Percentiles rank a stretch among this genome's conserved stretches.
phyloP scores from a whole-genome alignment of 2,329 filamentous ascomycete genomes.

The Cladophialophora exuberans region DNA sequence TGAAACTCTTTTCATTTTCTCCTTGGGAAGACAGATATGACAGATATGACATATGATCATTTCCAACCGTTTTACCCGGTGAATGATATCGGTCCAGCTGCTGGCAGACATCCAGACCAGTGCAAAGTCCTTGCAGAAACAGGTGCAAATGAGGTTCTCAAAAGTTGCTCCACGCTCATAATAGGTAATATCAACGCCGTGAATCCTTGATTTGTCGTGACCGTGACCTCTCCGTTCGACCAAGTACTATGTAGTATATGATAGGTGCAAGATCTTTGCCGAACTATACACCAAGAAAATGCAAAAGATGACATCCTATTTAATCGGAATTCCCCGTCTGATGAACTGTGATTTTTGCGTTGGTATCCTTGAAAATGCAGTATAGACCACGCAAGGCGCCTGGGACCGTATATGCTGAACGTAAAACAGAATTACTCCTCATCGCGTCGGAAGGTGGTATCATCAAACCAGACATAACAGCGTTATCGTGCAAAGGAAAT shows the following conservation, averaged over 20 bases:
- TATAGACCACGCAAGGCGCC: slow-evolving; percentile 10
- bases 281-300: neutral
- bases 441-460: slow-evolving; percentile 19
- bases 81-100: too few relatives aligned
- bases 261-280: neutral
- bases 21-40: too few relatives aligned
- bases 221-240: neutral
- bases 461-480: slow-evolving; percentile 21
- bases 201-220: neutral
- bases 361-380: slow-evolving; percentile 7
- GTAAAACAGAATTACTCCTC: slow-evolving; percentile 12
- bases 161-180: neutral
- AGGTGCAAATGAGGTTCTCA: slow-evolving; percentile 1
- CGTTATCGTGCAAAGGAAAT: slow-evolving; percentile 17
- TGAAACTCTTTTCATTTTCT: too few relatives aligned
- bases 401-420: slow-evolving; percentile 14
- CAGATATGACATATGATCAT: too few relatives aligned
- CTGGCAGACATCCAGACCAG: too few relatives aligned
- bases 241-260: slow-evolving; percentile 3
- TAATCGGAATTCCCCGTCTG: neutral
- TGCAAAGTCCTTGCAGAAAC: too few relatives aligned
- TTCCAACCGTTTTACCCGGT: too few relatives aligned
- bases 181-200: neutral
- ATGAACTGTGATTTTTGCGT: neutral
- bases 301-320: neutral